Percentiles rank a stretch among this genome's conserved stretches.
Evolutionary conservation across 2,329 filamentous ascomycete genomes (phyloP).

Genomic region (Zymoseptoria passerinii): DNA sequence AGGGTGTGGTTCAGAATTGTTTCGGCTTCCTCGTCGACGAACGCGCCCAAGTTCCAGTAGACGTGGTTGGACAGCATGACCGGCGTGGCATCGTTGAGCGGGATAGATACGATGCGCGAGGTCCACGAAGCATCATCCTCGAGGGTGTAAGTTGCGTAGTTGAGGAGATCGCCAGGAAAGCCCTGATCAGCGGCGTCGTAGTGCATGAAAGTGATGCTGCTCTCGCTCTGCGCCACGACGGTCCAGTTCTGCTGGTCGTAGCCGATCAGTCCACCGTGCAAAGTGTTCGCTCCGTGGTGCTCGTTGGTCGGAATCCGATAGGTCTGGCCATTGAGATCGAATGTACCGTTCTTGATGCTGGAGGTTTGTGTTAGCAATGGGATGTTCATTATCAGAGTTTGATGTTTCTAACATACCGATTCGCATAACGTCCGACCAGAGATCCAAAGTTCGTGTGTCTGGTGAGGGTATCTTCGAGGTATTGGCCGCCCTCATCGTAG

Average conservation of each 20-base stretch:
- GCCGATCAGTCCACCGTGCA: constrained; percentile 42
- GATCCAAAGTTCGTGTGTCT: constrained; percentile 54
- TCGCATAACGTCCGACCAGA: constrained; percentile 47
- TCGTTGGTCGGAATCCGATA: constrained; percentile 45
- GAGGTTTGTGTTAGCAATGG: not conserved
- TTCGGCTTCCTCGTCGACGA: constrained; percentile 61
- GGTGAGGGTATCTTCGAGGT: constrained; percentile 35
- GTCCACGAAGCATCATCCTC: constrained; percentile 54
- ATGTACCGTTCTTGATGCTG: constrained; percentile 47
- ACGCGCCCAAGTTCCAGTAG: constrained; percentile 79
- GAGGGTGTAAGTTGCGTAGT: constrained; percentile 65
- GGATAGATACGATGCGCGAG: constrained; percentile 61
- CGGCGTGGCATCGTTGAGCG: constrained; percentile 66
- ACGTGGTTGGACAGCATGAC: constrained; percentile 70
- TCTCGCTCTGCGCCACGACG: constrained; percentile 55
- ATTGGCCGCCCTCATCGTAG: constrained; percentile 37
- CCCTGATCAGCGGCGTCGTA: constrained; percentile 64
- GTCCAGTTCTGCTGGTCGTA: constrained; percentile 66
- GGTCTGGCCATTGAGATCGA: constrained; percentile 38
- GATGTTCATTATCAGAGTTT: not conserved
- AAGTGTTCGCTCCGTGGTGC: constrained; percentile 41
- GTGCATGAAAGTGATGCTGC: constrained; percentile 66
- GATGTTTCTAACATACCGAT: constrained; percentile 20
- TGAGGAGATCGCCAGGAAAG: constrained; percentile 68
- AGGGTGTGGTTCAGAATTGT: constrained; percentile 62